Evolutionary conservation across 805 yeast species (phyloP).

Genomic region (Yamadazyma tumulicola): DNA sequence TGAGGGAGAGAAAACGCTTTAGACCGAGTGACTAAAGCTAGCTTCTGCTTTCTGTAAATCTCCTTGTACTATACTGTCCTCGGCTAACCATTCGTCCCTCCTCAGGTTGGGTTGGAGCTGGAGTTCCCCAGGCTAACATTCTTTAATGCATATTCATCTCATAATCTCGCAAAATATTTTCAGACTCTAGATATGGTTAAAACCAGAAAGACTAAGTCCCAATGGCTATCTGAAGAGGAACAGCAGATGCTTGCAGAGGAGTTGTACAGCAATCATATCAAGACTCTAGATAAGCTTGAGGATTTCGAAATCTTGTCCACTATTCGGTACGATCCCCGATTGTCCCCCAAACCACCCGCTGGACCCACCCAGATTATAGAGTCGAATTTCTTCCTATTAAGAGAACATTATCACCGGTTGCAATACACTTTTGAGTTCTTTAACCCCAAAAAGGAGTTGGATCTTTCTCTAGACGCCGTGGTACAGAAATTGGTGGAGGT

Average conservation of each 20-base stretch:
- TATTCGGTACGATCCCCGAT: constrained; percentile 68
- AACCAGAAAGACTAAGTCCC: not conserved
- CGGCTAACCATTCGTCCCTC: too few species aligned
- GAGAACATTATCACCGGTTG: constrained; percentile 62
- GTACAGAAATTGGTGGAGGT: constrained; percentile 28
- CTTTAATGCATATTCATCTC: too few species aligned
- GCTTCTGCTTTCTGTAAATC: too few species aligned
- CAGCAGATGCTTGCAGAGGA: constrained; percentile 1
- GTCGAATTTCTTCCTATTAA: constrained; percentile 55
- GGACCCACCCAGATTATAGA: constrained; percentile 21
- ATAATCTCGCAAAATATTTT: not conserved
- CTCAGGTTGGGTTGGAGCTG: too few species aligned
- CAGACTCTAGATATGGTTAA: not conserved
- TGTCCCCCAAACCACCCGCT: constrained; percentile 28
- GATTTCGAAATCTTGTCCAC: constrained; percentile 64
- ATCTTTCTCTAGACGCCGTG: constrained; percentile 41
- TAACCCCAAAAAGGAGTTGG: constrained; percentile 16
- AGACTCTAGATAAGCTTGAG: constrained; percentile 8
- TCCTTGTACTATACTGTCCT: too few species aligned
- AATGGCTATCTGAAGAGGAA: constrained; percentile 2
- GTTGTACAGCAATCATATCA: constrained; percentile 3
- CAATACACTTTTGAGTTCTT: constrained; percentile 54
- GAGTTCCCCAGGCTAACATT: too few species aligned
- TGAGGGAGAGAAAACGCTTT: constrained; percentile 80
- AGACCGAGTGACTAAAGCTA: constrained; percentile 60